Evolutionary conservation across 768 basidiomycete species (phyloP), one percentile per base, ranked within the genome.

Genomic region (Tricholoma sp.): DNA sequence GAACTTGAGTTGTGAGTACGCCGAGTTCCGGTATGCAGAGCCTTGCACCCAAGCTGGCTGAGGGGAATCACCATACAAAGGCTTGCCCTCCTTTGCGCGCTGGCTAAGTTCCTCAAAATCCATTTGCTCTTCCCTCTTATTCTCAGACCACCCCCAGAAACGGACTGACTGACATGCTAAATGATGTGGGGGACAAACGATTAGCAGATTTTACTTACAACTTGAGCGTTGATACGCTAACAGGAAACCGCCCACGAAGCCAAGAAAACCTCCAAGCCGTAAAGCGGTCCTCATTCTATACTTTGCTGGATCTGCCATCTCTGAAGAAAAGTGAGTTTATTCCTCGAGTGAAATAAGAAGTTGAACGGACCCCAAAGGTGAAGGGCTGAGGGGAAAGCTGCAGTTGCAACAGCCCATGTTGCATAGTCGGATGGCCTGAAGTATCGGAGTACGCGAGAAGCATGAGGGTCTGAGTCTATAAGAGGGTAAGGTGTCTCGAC

Each of bases 111-210:
- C 96, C 14, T 77, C 78, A 39, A 85, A 66, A 69, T 98, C 96
- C 72, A 76, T 79, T 52, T 82, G 82, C 62, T 89, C 82, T 71
- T 98, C 96, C 14, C 83, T 79, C 61, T 83, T 82, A 73, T 96
- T 96, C 73, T 96, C 93, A 5, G 83, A 75, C 93, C 92, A 95
- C 52, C 93, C 93, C 91, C 91, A 94, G 78, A 96, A 91, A n/a
- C 93, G 92, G 68, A 83, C 91, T 93, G 66, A 10, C 37, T 52
- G 54, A 50, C 27, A 55, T 59, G 21, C 50, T 64, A 19, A 63
- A 41, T 16, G 39, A 32, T 32, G 51, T 32, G 55, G n/a, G 19
- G 31, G 8, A 5, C 14, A 21, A 34, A 21, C 7, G 43, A 31
- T 14, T 45, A 24, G 52, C 35, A 63, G 59, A 55, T 64, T 68